Conservation (phyloP, 768 basidiomycete species). For the Leccinum olivaceopallidum region DNA sequence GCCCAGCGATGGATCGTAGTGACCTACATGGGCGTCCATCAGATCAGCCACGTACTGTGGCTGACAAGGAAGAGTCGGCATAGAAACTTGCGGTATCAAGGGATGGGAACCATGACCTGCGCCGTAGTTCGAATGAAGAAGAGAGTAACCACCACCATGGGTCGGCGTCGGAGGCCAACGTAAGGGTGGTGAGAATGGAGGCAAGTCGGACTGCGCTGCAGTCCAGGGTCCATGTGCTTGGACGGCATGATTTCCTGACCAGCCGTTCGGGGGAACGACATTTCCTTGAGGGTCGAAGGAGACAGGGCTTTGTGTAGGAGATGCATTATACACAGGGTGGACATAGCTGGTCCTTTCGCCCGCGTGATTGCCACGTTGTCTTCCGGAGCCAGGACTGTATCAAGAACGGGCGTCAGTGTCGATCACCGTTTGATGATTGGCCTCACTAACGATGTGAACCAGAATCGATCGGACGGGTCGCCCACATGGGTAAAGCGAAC, state of each 20-base stretch:
- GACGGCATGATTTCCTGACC: background rate
- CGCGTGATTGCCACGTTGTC: background rate
- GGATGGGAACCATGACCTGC: background rate
- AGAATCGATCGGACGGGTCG: background rate
- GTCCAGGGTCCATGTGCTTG: background rate
- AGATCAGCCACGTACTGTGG: background rate
- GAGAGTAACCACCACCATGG: background rate
- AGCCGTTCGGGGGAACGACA: background rate
- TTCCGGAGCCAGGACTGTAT: constrained; percentile 6
- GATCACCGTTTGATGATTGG: background rate
- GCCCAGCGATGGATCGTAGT: background rate
- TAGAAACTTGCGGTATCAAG: constrained; percentile 5
- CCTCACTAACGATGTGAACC: constrained; percentile 14
- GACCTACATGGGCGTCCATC: constrained; percentile 4
- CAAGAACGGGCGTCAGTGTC: constrained; percentile 8
- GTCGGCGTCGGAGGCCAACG: background rate
- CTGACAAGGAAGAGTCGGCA: background rate
- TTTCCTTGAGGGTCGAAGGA: background rate
- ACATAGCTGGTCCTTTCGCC: background rate
- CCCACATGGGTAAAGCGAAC: background rate
- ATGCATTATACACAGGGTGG: background rate
- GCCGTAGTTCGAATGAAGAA: background rate
- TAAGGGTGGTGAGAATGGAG: background rate
- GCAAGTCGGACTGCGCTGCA: background rate
- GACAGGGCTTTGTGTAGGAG: background rate